Percentiles rank a stretch among this genome's conserved stretches.
Evolutionary conservation across 2,329 filamentous ascomycete genomes (phyloP).

Genomic region (Colletotrichum australisinense): DNA sequence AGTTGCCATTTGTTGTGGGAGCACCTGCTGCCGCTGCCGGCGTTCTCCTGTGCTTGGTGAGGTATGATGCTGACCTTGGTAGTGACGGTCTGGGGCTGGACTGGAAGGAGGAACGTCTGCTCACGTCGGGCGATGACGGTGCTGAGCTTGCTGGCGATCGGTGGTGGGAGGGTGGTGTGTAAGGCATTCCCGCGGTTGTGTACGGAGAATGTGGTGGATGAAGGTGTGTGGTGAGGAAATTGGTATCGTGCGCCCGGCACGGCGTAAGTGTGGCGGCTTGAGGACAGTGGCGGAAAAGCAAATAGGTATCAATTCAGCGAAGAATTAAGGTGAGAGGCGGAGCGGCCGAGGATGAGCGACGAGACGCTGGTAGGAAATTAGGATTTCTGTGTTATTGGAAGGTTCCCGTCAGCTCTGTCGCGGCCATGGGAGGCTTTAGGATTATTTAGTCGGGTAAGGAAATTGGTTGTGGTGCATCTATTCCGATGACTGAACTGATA

Average conservation of each 20-base stretch:
- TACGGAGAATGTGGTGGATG: background rate
- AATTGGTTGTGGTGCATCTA: constrained; percentile 12
- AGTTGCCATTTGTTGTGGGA: constrained; percentile 42
- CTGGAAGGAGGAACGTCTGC: constrained; percentile 69
- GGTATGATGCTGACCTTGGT: constrained; percentile 74
- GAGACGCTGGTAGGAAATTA: constrained; percentile 22
- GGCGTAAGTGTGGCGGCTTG: background rate
- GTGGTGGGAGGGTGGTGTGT: constrained; percentile 79
- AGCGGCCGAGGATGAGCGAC: constrained; percentile 5
- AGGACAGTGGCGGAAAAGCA: constrained; percentile 15
- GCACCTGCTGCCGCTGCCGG: constrained; percentile 53
- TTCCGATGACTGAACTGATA: background rate
- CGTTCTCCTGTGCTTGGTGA: constrained; percentile 72
- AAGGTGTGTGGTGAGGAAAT: background rate
- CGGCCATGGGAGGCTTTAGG: constrained; percentile 15
- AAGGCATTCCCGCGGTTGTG: constrained; percentile 76
- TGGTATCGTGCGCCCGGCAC: constrained; percentile 29
- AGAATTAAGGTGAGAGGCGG: constrained; percentile 7
- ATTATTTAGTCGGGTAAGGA: background rate
- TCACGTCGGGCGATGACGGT: constrained; percentile 65
- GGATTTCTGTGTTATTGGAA: constrained; percentile 22
- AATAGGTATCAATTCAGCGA: constrained; percentile 37
- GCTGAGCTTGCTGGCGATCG: constrained; percentile 71
- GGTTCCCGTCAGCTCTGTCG: constrained; percentile 25
- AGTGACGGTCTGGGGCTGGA: constrained; percentile 62